Base-by-base conservation (phyloP, 2,329 filamentous ascomycete genomes). In the Talaromyces sp. region DNA sequence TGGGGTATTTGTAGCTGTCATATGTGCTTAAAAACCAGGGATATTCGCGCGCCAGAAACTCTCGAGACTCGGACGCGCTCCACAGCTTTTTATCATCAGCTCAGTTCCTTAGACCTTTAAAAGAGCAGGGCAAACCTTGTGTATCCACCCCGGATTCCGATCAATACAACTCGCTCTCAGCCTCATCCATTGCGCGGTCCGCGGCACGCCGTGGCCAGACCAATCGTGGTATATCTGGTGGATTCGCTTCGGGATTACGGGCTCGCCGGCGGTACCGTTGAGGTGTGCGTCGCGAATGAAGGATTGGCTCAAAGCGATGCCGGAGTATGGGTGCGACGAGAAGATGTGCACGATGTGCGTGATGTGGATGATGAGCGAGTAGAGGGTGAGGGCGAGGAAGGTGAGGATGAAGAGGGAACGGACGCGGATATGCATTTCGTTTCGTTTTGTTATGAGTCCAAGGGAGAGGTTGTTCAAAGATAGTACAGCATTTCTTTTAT, bases 11-110 rank as follows among this genome's bases (percentile, higher is more conserved):
- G 39, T 70, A 70, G 42, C 58, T 56, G 53, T 70, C 67, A 53
- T 69, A 70, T 1, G 62, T 65, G 6, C 63, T 47, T 11, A 70
- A 25, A 55, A 70, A 70, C 67, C 66, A 70, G n/a, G 57, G 44
- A 42, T 66, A 70, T 17, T 67, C 57, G 1, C 57, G 54, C 44
- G 63, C 60, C 15, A 70, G 58, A 49, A 70, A 67, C 5, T 68
- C 58, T 28, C 66, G 62, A 6, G 68, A 65, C 7, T 59, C 58
- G 15, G 63, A 60, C 30, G 62, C 60, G n/a, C 65, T 69, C 68
- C 68, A 70, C 25, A 69, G 53, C 65, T 69, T 60, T 44, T 5
- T 10, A 44, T 44, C 22, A 5, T 36, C 10, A 56, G 15, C 22
- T 17, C 15, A 5, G 15, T 10, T 11, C 22, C 25, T 4, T n/a